Evolutionary conservation across 768 basidiomycete species (phyloP).

Genomic region (Mycena capillaripes): DNA sequence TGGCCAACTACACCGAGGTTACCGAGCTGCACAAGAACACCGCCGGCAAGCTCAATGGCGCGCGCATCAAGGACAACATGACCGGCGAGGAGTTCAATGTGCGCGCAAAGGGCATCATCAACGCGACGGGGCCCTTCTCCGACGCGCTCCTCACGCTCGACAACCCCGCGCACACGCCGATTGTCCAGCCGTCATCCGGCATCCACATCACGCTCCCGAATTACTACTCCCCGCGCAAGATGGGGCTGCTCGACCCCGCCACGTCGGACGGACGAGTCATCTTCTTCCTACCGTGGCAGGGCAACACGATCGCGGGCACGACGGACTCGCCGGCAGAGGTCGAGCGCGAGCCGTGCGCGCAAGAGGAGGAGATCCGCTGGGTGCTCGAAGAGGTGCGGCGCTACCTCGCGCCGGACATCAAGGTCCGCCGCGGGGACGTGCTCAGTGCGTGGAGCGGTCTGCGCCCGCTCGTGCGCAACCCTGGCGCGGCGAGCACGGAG

Average conservation of each 20-base stretch:
- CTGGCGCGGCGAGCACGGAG: constrained; percentile 77
- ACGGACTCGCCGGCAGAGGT: constrained; percentile 89
- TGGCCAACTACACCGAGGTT: constrained; percentile 93
- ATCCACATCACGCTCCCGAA: constrained; percentile 97
- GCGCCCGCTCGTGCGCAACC: constrained; percentile 90
- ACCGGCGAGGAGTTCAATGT: constrained; percentile 89
- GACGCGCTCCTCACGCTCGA: constrained; percentile 90
- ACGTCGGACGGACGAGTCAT: constrained; percentile 98
- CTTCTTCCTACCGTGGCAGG: constrained; percentile 99
- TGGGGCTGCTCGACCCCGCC: constrained; percentile 96
- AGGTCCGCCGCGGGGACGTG: constrained; percentile 94
- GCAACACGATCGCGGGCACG: constrained; percentile 96
- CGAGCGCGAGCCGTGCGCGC: constrained; percentile 80
- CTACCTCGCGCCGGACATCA: constrained; percentile 93
- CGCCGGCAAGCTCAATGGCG: constrained; percentile 78
- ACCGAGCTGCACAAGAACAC: constrained; percentile 78
- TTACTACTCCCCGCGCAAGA: constrained; percentile 94
- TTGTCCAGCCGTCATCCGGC: constrained; percentile 93
- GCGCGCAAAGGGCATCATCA: constrained; percentile 91
- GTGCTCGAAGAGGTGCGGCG: constrained; percentile 92
- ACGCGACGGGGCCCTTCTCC: constrained; percentile 96
- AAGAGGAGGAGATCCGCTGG: constrained; percentile 97
- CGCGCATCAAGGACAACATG: constrained; percentile 83
- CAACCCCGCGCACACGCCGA: constrained; percentile 80
- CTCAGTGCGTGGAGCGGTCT: constrained; percentile 96